phyloP scores from a whole-genome alignment of 768 basidiomycete species.

The Suillus variegatus region DNA sequence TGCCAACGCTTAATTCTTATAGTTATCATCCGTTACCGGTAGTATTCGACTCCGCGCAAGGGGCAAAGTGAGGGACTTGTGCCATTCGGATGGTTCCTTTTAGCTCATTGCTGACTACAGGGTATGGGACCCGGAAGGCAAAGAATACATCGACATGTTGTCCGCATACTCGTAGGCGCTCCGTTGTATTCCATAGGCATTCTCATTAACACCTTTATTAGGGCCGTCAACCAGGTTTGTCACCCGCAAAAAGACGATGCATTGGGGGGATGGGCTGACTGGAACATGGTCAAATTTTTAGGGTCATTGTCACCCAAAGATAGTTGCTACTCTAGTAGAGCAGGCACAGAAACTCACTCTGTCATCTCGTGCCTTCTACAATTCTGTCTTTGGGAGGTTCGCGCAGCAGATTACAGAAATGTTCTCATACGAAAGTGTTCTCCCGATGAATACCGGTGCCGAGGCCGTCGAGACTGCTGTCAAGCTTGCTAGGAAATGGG shows the following conservation, averaged over 20 bases:
- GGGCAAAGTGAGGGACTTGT: slow-evolving; percentile 77
- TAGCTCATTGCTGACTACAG: slow-evolving; percentile 29
- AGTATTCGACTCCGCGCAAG: slow-evolving; percentile 88
- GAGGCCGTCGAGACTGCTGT: slow-evolving; percentile 98
- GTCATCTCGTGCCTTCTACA: slow-evolving; percentile 96
- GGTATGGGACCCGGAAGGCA: slow-evolving; percentile 95
- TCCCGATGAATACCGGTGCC: slow-evolving; percentile 99
- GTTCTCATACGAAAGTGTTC: slow-evolving; percentile 93
- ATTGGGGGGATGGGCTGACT: slow-evolving; percentile 8
- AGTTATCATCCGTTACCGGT: slow-evolving; percentile 97
- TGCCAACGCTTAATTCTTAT: slow-evolving; percentile 43
- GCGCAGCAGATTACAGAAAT: slow-evolving; percentile 80
- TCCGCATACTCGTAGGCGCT: slow-evolving; percentile 89
- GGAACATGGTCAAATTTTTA: slow-evolving; percentile 28
- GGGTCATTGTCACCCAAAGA: slow-evolving; percentile 92
- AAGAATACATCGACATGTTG: slow-evolving; percentile 96
- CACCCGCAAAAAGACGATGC: slow-evolving; percentile 5
- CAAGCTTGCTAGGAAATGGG: slow-evolving; percentile 97
- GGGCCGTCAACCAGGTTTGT: slow-evolving; percentile 85
- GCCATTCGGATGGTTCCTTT: slow-evolving; percentile 23
- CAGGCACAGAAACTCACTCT: slow-evolving; percentile 92
- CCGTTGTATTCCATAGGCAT: slow-evolving; percentile 3
- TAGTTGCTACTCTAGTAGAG: slow-evolving; percentile 75
- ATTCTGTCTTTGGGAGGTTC: slow-evolving; percentile 87
- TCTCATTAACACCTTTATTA: slow-evolving; percentile 29